A percentile compares a stretch with the other conserved stretches of the same genome.
phyloP scores from a whole-genome alignment of 306 rosid species.

The Hippophae gyantsensis region DNA sequence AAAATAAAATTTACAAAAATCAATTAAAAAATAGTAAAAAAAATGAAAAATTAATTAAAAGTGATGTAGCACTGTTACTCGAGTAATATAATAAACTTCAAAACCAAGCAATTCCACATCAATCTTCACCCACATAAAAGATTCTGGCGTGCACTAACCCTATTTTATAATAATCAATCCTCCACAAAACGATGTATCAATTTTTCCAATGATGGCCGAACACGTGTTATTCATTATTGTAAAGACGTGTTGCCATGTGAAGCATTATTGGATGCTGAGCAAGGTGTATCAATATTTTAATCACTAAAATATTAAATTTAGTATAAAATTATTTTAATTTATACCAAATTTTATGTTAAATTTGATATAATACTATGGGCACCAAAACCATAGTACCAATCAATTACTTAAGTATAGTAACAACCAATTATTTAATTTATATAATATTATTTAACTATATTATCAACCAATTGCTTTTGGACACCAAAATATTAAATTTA shows the following conservation, averaged over 20 bases:
- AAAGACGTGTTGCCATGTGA: conserved; percentile 62
- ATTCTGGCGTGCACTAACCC: conserved; percentile 68
- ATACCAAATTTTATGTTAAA: too few species aligned
- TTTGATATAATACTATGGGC: too few species aligned
- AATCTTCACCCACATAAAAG: conserved; percentile 31
- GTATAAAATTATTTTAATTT: too few species aligned
- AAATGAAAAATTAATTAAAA: conserved; percentile 1
- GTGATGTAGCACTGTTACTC: too few species aligned
- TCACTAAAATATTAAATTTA: too few species aligned
- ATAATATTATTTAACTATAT: too few species aligned
- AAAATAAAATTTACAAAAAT: not conserved
- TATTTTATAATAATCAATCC: conserved; percentile 29
- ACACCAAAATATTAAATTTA: too few species aligned
- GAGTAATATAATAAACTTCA: conserved; percentile 41
- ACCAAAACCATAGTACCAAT: too few species aligned
- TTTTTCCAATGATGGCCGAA: conserved; percentile 11
- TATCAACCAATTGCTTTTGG: too few species aligned
- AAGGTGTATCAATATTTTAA: conserved; percentile 16
- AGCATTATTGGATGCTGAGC: conserved; percentile 55
- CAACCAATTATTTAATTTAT: too few species aligned
- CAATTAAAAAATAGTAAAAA: too few species aligned
- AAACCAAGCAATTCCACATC: conserved; percentile 51
- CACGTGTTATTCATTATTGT: conserved; percentile 44
- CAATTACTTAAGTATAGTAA: too few species aligned
- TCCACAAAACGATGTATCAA: conserved; percentile 36